phyloP scores from a whole-genome alignment of 2,329 filamentous ascomycete genomes.

The Cephalotrichum gorgonifer region DNA sequence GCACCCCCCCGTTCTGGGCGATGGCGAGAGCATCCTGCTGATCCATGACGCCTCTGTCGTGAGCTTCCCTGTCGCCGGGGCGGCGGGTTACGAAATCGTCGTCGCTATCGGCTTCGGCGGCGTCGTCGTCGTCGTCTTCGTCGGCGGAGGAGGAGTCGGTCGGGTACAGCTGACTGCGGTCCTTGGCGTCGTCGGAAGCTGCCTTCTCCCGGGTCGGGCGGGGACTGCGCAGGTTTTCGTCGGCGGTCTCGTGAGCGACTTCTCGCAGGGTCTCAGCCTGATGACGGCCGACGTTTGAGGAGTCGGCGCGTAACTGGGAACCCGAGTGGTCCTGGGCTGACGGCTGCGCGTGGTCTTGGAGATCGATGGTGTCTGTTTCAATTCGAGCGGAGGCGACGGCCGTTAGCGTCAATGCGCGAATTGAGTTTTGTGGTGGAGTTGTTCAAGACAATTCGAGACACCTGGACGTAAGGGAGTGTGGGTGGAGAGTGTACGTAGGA shows the following conservation, averaged over 20 bases:
- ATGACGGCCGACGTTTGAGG: constrained; percentile 57
- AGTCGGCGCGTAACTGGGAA: constrained; percentile 1
- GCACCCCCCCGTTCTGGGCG: constrained; percentile 49
- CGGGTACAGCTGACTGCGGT: constrained; percentile 15
- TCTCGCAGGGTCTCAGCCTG: constrained; percentile 78
- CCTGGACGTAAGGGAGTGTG: not conserved
- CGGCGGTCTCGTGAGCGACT: constrained; percentile 64
- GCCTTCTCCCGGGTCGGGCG: constrained; percentile 37
- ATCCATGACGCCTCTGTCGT: constrained; percentile 21
- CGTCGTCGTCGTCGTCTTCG: constrained; percentile 10
- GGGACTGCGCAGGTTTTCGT: constrained; percentile 59
- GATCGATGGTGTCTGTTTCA: constrained; percentile 75
- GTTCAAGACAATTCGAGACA: no score
- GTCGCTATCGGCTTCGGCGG: constrained; percentile 10
- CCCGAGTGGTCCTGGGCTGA: constrained; percentile 58
- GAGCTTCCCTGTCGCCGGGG: not conserved
- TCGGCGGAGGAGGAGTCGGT: constrained; percentile 7
- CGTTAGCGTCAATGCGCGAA: constrained; percentile 1
- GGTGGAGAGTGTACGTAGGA: not conserved
- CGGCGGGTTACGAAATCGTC: constrained; percentile 22
- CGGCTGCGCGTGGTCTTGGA: constrained; percentile 73
- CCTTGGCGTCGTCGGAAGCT: constrained; percentile 27
- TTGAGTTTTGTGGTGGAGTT: not conserved
- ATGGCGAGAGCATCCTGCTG: constrained; percentile 49
- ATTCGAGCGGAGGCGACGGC: not conserved